These are phyloP conservation scores for Boletus eberwhitei DNA, from an alignment of 768 basidiomycete species.

Conservation along the genomic window DNA sequence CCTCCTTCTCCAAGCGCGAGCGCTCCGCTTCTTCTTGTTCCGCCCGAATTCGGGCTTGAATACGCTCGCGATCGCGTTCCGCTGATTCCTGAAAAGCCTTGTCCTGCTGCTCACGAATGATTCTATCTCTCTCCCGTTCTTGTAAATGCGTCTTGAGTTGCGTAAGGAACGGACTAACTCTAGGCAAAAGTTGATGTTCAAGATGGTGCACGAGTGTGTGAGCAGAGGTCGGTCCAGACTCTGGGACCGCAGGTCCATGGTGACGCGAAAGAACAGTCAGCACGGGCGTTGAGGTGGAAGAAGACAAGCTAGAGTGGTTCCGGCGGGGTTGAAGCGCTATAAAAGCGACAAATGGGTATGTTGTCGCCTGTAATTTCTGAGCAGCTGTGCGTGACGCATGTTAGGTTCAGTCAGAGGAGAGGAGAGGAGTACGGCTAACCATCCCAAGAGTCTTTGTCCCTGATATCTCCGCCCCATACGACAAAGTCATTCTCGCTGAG, in stretches of 20 bases:
- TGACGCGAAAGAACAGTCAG: slow-evolving; percentile 87
- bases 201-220: slow-evolving; percentile 64
- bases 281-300: slow-evolving; percentile 40
- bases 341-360: slow-evolving; percentile 92
- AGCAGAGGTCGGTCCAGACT: slow-evolving; percentile 58
- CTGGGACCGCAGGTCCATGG: slow-evolving; percentile 57
- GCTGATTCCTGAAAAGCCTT: slow-evolving; percentile 68
- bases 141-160: slow-evolving; percentile 55
- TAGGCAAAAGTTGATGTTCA: slow-evolving; percentile 69
- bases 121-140: slow-evolving; percentile 50
- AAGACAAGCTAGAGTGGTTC: slow-evolving; percentile 33
- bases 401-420: neutral
- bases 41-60: slow-evolving; percentile 52
- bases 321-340: slow-evolving; percentile 79
- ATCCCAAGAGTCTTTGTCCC: slow-evolving; percentile 78
- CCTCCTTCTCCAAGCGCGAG: slow-evolving; percentile 29
- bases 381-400: slow-evolving; percentile 37
- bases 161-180: slow-evolving; percentile 71
- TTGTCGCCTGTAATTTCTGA: slow-evolving; percentile 80
- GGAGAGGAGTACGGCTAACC: slow-evolving; percentile 35
- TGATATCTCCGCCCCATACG: slow-evolving; percentile 92
- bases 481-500: slow-evolving; percentile 73
- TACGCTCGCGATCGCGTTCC: slow-evolving; percentile 63
- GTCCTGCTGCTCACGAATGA: slow-evolving; percentile 78
- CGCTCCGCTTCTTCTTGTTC: slow-evolving; percentile 37